A percentile compares a stretch with the other conserved stretches of the same genome.
These are phyloP conservation scores for Lantana camara DNA, from an alignment of 257 asterid species.

Conservation along the genomic window DNA sequence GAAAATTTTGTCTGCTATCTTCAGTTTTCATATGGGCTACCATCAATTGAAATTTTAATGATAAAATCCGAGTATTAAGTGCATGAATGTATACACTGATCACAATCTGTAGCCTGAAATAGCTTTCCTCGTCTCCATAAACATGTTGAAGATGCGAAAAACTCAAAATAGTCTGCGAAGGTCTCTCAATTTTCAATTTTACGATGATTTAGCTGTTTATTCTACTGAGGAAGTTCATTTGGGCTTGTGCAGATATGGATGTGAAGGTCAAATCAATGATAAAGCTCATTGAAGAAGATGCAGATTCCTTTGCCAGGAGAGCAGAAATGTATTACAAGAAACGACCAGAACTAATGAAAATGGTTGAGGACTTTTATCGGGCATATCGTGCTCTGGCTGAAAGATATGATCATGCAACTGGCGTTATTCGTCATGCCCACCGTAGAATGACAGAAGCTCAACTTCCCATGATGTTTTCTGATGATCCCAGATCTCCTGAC, in stretches of 20 bases:
- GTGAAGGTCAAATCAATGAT: slow-evolving; percentile 88
- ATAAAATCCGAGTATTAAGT: no score
- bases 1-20: no score
- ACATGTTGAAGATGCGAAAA: no score
- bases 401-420: slow-evolving; percentile 97
- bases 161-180: no score
- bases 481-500: slow-evolving; percentile 66
- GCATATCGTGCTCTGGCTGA: slow-evolving; percentile 98
- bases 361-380: slow-evolving; percentile 89
- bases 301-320: slow-evolving; percentile 96
- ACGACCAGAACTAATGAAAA: slow-evolving; percentile 96
- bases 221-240: neutral
- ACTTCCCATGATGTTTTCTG: slow-evolving; percentile 54
- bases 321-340: slow-evolving; percentile 99
- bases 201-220: no score
- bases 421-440: slow-evolving; percentile 95
- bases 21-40: no score
- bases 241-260: slow-evolving; percentile 74
- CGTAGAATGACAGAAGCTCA: slow-evolving; percentile 89
- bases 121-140: no score
- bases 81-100: no score
- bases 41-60: no score
- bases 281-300: slow-evolving; percentile 96
- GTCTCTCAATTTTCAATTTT: no score
- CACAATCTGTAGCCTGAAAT: no score